A percentile compares a stretch with the other conserved stretches of the same genome.
These are phyloP conservation scores for Naganishia vishniacii DNA, from an alignment of 768 basidiomycete genomes.

Conservation along the genomic window DNA sequence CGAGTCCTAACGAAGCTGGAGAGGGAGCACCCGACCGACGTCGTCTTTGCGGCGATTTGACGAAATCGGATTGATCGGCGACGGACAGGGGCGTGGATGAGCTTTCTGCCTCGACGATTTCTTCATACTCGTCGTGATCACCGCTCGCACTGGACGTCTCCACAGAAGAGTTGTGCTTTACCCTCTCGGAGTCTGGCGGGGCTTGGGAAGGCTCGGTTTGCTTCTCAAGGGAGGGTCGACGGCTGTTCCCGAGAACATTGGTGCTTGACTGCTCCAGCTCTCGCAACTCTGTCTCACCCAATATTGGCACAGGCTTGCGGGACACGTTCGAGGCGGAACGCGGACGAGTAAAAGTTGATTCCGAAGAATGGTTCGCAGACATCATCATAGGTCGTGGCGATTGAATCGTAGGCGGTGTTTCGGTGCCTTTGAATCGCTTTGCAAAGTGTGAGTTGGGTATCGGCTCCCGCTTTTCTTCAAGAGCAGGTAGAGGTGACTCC, in stretches of 20 bases:
- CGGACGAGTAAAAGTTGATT: background rate
- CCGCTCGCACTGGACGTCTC: too few species aligned
- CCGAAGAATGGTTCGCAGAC: background rate
- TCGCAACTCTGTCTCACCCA: background rate
- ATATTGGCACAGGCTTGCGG: conserved; percentile 3
- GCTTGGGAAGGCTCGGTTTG: background rate
- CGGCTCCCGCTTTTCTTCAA: conserved; percentile 7
- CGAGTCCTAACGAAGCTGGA: background rate
- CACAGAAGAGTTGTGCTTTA: too few species aligned
- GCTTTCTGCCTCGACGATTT: background rate
- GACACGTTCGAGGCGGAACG: conserved; percentile 3
- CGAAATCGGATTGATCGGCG: background rate
- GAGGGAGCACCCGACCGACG: conserved; percentile 13
- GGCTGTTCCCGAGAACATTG: background rate
- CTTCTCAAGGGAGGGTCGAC: background rate
- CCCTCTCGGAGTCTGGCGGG: background rate
- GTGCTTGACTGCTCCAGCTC: background rate
- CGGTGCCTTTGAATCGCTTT: background rate
- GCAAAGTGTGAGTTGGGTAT: too few species aligned
- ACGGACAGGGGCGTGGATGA: background rate
- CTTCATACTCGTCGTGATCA: background rate
- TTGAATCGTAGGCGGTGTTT: background rate
- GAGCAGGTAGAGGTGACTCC: conserved; percentile 2
- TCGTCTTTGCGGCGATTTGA: background rate
- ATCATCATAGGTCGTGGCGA: background rate